Conservation (phyloP, 108 stramenopile genomes). For the Cyclotella sp. region DNA sequence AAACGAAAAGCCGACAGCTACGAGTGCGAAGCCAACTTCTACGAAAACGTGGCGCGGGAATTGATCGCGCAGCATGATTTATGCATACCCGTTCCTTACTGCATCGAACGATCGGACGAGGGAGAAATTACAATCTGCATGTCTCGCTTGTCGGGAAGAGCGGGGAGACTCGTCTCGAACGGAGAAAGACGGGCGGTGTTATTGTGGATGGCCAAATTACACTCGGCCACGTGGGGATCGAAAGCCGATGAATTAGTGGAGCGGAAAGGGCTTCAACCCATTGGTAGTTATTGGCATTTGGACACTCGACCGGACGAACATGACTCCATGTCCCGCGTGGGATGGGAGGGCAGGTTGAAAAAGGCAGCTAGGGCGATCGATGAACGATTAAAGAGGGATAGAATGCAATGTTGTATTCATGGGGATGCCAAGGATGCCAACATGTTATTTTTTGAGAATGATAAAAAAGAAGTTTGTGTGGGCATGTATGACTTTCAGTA, state of each 20-base stretch:
- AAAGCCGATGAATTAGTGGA: constrained; percentile 38
- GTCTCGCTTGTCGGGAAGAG: constrained; percentile 37
- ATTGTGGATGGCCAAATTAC: constrained; percentile 72
- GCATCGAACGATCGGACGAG: constrained; percentile 46
- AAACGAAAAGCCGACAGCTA: constrained; percentile 69
- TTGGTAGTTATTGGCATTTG: constrained; percentile 78
- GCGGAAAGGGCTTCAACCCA: constrained; percentile 47
- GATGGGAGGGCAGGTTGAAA: constrained; percentile 78
- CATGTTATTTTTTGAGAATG: constrained; percentile 45
- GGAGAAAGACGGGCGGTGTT: constrained; percentile 25
- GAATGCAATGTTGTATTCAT: constrained; percentile 71
- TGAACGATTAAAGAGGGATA: constrained; percentile 61
- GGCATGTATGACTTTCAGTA: constrained; percentile 83
- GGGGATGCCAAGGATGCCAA: constrained; percentile 83
- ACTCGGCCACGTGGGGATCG: constrained; percentile 66
- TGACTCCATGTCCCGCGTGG: constrained; percentile 58
- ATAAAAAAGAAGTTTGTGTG: neutral
- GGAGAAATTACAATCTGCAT: constrained; percentile 55
- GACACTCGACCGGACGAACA: constrained; percentile 81
- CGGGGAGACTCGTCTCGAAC: constrained; percentile 2
- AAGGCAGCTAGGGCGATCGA: constrained; percentile 74
- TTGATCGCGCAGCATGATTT: constrained; percentile 30
- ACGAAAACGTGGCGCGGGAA: constrained; percentile 45
- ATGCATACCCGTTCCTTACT: constrained; percentile 48
- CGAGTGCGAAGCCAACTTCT: constrained; percentile 75